Evolutionary conservation across 2,329 filamentous ascomycete species (phyloP), one percentile per base, ranked within the genome.

Genomic region (Penicillium sp.): DNA sequence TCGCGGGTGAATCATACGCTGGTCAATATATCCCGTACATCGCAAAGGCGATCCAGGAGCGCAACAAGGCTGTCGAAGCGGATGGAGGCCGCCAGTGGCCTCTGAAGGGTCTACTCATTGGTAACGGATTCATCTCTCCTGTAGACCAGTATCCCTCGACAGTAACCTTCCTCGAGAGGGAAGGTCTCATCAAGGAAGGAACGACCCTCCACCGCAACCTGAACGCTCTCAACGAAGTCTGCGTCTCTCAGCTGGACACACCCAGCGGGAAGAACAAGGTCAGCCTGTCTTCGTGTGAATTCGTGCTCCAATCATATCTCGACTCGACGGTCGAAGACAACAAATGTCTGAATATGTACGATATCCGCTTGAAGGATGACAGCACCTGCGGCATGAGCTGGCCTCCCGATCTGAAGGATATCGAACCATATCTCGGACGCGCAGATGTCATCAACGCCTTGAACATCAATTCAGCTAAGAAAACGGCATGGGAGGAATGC

Each of bases 1-100:
- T 99, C 61, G 90, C 93, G 1, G 94, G 95, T 64, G 94, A 99
- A 77, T 99, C 93, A 0, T 99, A 92, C 71, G 94, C 94, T 5
- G 94, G 94, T 43, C 94, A 97, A 71, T 88, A 97, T 75, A 97
- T 99, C 58, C 94, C 94, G 1, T 96, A 99, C 72, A 94, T 99
- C 61, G 90, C 92, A n/a, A 87, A 88, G 68, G 89, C 89, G 18
- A 96, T 99, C 52, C 80, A 97, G 54, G 87, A 92, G 45, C 90
- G 91, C 57, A 99, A 99, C 77, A 88, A 89, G 67, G 77, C 78
- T n/a, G 49, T 58, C 5, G 73, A 75, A 13, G 68, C 68, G 21
- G 74, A 55, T 32, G 66, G 72, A 2, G 62, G 65, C n/a, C 60
- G 77, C 39, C 72, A 75, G 24, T 99, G 93, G 94, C 88, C 88